A percentile compares a stretch with the other conserved stretches of the same genome.
Conservation (phyloP, 371 early-diverging fungal genomes). For the Circinella minor region DNA sequence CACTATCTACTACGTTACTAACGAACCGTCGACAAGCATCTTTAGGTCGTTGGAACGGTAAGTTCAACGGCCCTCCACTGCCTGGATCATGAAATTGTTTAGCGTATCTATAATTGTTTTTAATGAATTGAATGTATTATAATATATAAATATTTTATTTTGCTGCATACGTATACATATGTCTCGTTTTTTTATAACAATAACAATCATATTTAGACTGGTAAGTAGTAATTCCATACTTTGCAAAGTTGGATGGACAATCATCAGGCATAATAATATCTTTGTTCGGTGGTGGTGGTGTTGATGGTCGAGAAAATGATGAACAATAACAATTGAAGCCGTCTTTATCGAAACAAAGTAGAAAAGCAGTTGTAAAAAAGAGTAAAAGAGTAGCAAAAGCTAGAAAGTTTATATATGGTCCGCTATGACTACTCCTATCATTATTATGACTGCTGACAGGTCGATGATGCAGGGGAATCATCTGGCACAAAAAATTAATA, state of each 20-base stretch:
- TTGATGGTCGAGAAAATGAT: background rate
- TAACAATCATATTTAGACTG: too few relatives aligned
- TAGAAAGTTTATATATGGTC: conserved; percentile 13
- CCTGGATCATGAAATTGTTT: conserved; percentile 39
- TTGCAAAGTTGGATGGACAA: conserved; percentile 4
- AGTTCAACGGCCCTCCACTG: conserved; percentile 38
- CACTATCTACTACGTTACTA: conserved; percentile 42
- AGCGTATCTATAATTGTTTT: conserved; percentile 10
- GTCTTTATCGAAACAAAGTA: conserved; percentile 11
- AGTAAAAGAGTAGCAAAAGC: background rate
- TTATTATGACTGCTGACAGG: background rate
- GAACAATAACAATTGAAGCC: background rate
- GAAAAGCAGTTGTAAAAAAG: conserved; percentile 9
- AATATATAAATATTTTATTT: too few relatives aligned
- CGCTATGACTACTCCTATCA: conserved; percentile 1
- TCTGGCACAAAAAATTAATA: background rate
- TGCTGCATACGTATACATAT: too few relatives aligned
- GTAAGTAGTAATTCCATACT: background rate
- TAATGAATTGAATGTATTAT: too few relatives aligned
- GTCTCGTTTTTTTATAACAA: too few relatives aligned
- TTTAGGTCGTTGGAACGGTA: conserved; percentile 50
- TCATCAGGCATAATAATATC: background rate
- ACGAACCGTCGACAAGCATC: conserved; percentile 48
- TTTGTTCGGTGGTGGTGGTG: conserved; percentile 3
- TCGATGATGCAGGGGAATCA: conserved; percentile 1